phyloP scores from a whole-genome alignment of 345 rosid species.

The Eucalyptus sideroxylon region DNA sequence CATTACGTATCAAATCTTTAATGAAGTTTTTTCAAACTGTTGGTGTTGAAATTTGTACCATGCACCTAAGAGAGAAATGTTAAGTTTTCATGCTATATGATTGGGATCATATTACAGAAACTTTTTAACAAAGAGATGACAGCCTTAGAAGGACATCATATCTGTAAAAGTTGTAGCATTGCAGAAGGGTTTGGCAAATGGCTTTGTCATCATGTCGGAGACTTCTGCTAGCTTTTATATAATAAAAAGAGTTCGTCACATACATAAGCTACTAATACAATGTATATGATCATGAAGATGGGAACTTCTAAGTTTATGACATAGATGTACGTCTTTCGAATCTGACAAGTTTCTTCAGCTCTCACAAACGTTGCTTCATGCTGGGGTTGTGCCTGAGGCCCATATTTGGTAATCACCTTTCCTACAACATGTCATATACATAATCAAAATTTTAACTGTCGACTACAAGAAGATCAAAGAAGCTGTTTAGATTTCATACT shows the following conservation, averaged over 20 bases:
- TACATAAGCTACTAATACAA: neutral
- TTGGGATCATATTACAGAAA: neutral
- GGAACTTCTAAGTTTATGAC: neutral
- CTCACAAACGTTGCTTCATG: neutral
- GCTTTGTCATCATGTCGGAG: neutral
- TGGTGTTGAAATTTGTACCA: too few relatives aligned
- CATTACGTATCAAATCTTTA: too few relatives aligned
- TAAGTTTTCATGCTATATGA: neutral
- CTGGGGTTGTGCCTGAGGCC: neutral
- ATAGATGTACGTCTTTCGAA: accelerated
- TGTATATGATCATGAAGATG: neutral
- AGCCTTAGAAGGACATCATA: neutral
- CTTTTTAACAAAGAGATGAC: neutral
- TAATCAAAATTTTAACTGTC: too few relatives aligned
- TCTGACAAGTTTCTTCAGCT: neutral
- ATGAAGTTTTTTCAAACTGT: too few relatives aligned
- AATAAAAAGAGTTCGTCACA: accelerated
- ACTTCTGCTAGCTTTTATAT: neutral
- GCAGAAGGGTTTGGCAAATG: neutral
- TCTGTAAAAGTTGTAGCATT: neutral
- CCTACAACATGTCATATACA: neutral
- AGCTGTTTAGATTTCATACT: neutral
- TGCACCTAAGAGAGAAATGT: too few relatives aligned
- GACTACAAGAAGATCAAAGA: neutral
- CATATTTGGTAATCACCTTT: neutral